Percentiles rank a stretch among this genome's conserved stretches.
Conservation (phyloP, 768 basidiomycete species). For the Cantharellus cinnabarinus region DNA sequence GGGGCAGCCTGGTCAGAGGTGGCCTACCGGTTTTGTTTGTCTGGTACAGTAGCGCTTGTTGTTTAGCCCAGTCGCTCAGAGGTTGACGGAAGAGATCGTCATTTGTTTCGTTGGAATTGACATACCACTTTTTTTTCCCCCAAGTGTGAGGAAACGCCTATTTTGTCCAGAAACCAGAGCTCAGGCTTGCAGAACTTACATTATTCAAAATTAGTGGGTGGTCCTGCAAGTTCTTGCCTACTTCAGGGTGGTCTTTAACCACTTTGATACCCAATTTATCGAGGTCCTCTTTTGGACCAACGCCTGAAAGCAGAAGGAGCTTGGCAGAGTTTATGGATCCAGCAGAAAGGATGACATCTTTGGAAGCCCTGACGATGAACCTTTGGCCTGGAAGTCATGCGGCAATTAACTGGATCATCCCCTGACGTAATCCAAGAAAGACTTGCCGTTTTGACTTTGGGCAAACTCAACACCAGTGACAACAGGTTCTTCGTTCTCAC, state of each 20-base stretch:
- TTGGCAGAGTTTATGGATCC: slow-evolving; percentile 11
- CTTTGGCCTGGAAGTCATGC: not conserved
- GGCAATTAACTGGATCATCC: not conserved
- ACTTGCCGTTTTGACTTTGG: not conserved
- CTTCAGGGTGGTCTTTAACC: slow-evolving; percentile 18
- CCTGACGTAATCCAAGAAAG: not conserved
- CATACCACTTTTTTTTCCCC: not conserved
- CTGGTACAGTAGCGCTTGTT: not conserved
- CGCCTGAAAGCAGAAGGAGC: slow-evolving; percentile 15
- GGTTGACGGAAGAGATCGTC: not conserved
- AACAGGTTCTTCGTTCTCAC: slow-evolving; percentile 1
- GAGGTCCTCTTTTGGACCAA: slow-evolving; percentile 13
- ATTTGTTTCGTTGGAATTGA: not conserved
- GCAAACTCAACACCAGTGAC: slow-evolving; percentile 1
- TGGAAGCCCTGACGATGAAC: not conserved
- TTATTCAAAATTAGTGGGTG: not conserved
- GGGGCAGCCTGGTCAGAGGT: no score
- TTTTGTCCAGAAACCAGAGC: no score
- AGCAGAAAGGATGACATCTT: slow-evolving; percentile 2
- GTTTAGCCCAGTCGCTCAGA: not conserved
- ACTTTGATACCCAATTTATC: slow-evolving; percentile 9
- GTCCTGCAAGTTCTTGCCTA: slow-evolving; percentile 22
- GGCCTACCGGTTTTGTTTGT: not conserved
- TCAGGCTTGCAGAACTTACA: not conserved
- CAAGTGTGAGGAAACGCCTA: not conserved